Evolutionary conservation across 2,329 filamentous ascomycete genomes (phyloP), one percentile per base, ranked within the genome.

Genomic region (Paraconiothyrium brasiliense): DNA sequence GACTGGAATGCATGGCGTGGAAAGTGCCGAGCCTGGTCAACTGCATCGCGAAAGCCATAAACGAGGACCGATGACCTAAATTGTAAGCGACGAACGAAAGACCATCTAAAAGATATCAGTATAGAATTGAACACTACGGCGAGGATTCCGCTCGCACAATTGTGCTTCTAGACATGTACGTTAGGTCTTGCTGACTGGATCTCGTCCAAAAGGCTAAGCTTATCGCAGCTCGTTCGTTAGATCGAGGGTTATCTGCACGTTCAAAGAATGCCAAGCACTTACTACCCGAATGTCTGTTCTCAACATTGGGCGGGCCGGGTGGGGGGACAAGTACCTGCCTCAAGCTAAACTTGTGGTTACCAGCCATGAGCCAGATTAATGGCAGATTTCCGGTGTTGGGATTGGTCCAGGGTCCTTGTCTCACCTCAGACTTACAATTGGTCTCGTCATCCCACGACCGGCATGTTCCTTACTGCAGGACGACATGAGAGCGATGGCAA

Each of bases 221-320:
- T 22, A 46, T 39, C 32, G 39, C 39, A 34, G 22, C 49, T 24
- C 20, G 9, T 27, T n/a, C n/a, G 20, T n/a, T 9, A 27, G 20
- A 16, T 24, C 16, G 22, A 16, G 16, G 4, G 20, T 20, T 16
- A 41, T 43, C 39, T 11, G 22, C 30, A 44, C 24, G 27, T 32
- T 37, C 13, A 14, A 34, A 27, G 22, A 44, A 34, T 43, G 22
- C 11, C 27, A n/a, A 6, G 22, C 24, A 30, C n/a, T 3, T 27
- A n/a, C 11, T 32, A 22, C 43, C 35, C 35, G 16, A 41, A 16
- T 22, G 9, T 43, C 24, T 34, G 4, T 35, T 54, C 52, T 35
- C 52, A 46, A 54, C 52, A 54, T 46, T 46, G 24, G 34, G 52
- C 52, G 52, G 52, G 52, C 52, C 52, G 52, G 39, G 46, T n/a